These are phyloP conservation scores for Carallia brachiata DNA, from an alignment of 345 rosid species.

Conservation along the genomic window DNA sequence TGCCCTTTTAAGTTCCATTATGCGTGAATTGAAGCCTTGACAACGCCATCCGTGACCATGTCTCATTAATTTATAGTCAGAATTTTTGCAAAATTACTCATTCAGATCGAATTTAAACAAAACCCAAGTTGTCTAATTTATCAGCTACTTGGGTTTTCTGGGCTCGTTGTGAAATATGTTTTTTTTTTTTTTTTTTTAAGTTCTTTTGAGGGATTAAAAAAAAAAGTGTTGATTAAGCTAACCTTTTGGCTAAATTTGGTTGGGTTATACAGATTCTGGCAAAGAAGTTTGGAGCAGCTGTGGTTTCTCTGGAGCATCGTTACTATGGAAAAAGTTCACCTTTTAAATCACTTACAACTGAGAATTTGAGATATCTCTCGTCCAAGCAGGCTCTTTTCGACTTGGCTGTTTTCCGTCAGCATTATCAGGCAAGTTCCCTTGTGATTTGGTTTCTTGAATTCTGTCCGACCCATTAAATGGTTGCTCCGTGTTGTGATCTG, in stretches of 20 bases:
- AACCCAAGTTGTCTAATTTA: not conserved
- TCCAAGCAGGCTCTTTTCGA: conserved; percentile 87
- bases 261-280: conserved; percentile 61
- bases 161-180: too few relatives aligned
- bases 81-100: too few relatives aligned
- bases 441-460: not conserved
- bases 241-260: not conserved
- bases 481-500: too few relatives aligned
- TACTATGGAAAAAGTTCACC: conserved; percentile 93
- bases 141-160: not conserved
- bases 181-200: not conserved
- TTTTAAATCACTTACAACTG: conserved; percentile 54
- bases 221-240: not conserved
- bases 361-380: conserved; percentile 83
- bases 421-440: conserved; percentile 63
- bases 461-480: not conserved
- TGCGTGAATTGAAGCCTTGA: not conserved
- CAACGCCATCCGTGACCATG: too few relatives aligned
- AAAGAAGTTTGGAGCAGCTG: conserved; percentile 95
- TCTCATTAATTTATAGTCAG: too few relatives aligned
- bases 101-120: not conserved
- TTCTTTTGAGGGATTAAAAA: not conserved
- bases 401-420: conserved; percentile 80
- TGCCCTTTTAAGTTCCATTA: not conserved
- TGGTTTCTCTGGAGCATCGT: conserved; percentile 93